A percentile compares a stretch with the other conserved stretches of the same genome.
phyloP scores from a whole-genome alignment of 345 rosid genomes.

The Syzygium jambos region DNA sequence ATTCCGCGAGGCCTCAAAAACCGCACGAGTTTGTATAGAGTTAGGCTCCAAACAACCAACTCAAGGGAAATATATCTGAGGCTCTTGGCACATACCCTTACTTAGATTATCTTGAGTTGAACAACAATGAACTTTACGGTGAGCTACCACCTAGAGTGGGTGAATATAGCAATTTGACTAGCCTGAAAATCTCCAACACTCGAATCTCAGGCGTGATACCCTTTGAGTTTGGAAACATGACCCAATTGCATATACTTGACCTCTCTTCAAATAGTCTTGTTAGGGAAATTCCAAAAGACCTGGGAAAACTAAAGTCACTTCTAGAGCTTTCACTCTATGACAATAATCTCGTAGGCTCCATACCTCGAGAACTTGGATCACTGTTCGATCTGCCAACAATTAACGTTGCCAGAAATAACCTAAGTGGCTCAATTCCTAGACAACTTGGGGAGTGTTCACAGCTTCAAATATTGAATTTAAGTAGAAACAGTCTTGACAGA shows the following conservation, averaged over 20 bases:
- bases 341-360: conserved; percentile 9
- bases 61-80: neutral
- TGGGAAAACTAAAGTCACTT: conserved; percentile 7
- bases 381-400: neutral
- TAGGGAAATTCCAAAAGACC: neutral
- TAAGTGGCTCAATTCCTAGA: conserved; percentile 2
- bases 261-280: neutral
- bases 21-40: neutral
- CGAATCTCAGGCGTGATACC: neutral
- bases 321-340: neutral
- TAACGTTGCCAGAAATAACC: conserved; percentile 10
- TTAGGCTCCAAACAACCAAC: neutral
- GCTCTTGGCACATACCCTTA: conserved; percentile 1
- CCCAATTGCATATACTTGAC: neutral
- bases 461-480: conserved; percentile 10
- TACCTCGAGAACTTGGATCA: conserved; percentile 13
- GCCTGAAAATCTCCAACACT: neutral
- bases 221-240: neutral
- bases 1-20: conserved; percentile 7
- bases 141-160: neutral
- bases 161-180: neutral
- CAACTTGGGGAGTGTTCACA: neutral
- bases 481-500: conserved; percentile 6
- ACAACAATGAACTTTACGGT: neutral
- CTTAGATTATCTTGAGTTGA: conserved; percentile 1